These are phyloP conservation scores for Lyophyllum semitale DNA, from an alignment of 768 basidiomycete species.

Conservation along the genomic window DNA sequence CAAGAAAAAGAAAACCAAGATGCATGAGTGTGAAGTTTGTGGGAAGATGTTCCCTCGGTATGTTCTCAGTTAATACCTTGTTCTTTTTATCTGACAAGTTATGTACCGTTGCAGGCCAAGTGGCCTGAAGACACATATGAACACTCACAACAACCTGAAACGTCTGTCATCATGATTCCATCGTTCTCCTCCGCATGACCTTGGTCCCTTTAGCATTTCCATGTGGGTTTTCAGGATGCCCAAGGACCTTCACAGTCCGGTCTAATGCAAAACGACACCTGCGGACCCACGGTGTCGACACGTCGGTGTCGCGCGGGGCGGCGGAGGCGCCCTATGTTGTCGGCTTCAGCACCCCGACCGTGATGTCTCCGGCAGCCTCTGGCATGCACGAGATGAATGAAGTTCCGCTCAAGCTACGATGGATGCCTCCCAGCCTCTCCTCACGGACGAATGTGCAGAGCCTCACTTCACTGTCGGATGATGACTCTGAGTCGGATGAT, in stretches of 20 bases:
- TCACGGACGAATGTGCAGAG: constrained; percentile 26
- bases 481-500: constrained; percentile 23
- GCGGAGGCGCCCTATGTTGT: constrained; percentile 31
- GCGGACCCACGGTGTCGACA: constrained; percentile 66
- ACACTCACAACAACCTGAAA: constrained; percentile 52
- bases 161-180: constrained; percentile 37
- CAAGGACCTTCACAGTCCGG: constrained; percentile 71
- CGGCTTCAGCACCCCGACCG: constrained; percentile 39
- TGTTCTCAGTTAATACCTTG: constrained; percentile 4
- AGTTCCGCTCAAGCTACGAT: constrained; percentile 34
- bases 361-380: constrained; percentile 21
- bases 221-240: constrained; percentile 63
- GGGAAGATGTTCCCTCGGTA: constrained; percentile 53
- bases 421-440: constrained; percentile 43
- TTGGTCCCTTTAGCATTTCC: constrained; percentile 36
- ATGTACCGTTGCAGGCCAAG: constrained; percentile 41
- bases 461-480: constrained; percentile 26
- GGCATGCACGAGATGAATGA: constrained; percentile 13
- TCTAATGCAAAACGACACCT: constrained; percentile 83
- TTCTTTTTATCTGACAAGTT: not conserved
- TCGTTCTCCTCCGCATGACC: not conserved
- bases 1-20: constrained; percentile 53
- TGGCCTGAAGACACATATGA: constrained; percentile 60
- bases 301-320: constrained; percentile 8
- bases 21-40: constrained; percentile 55